Conservation (phyloP, 148 eudicot species). For the Polygonum aviculare region DNA sequence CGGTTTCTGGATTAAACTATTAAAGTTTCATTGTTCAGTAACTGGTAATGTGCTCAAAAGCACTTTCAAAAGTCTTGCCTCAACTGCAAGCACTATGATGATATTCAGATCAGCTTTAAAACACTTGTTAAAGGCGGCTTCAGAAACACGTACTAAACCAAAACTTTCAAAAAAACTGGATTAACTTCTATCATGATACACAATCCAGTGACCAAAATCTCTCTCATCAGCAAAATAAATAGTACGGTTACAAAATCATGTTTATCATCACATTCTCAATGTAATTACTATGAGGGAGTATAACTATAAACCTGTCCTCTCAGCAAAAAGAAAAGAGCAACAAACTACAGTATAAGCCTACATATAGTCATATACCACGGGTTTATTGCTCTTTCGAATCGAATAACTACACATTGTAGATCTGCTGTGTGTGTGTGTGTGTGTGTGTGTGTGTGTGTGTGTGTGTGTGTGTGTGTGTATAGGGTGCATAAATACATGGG, state of each 20-base stretch:
- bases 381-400: not conserved
- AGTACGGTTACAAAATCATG: too few relatives aligned
- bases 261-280: not conserved
- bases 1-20: not conserved
- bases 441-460: not conserved
- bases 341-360: not conserved
- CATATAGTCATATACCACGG: not conserved
- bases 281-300: not conserved
- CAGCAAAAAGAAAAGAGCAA: too few relatives aligned
- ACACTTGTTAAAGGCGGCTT: too few relatives aligned
- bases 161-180: not conserved
- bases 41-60: not conserved
- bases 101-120: too few relatives aligned
- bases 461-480: not conserved
- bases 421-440: not conserved
- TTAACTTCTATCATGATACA: not conserved
- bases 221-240: too few relatives aligned
- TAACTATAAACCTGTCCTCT: not conserved
- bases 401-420: not conserved
- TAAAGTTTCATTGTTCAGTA: not conserved
- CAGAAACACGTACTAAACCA: too few relatives aligned
- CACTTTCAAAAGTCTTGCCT: too few relatives aligned
- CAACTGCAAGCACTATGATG: too few relatives aligned
- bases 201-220: not conserved
- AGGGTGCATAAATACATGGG: constrained; percentile 1